Evolutionary conservation across 768 basidiomycete genomes (phyloP), one percentile per base, ranked within the genome.

Genomic region (Ephemerocybe angulata): DNA sequence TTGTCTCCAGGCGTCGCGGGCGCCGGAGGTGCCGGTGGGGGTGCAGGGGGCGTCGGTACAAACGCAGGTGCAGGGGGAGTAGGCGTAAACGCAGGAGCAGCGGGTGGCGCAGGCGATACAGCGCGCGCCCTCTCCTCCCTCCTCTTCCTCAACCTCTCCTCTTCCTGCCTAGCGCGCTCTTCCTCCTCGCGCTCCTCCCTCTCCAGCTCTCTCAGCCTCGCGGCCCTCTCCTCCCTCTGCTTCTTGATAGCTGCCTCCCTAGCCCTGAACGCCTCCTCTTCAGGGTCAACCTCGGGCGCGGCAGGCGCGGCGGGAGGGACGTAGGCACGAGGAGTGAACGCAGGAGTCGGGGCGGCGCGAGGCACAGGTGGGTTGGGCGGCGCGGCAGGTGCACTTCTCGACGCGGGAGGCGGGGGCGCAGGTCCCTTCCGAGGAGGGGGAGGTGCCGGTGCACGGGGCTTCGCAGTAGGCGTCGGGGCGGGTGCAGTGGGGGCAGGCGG

Each of bases 201-300:
- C 33, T 93, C 89, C 19, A 92, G 75, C 60, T 83, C 79, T 48
- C 87, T 83, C 19, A 94, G 70, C 47, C 86, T 76, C 43, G 79
- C 87, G 17, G 77, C 78, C 1, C 90, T 81, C n/a, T 80, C 91
- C 60, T 87, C 87, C 3, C 83, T 81, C 57, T 85, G 85, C 66
- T 86, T 88, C 48, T 77, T 76, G n/a, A 93, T 63, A 2, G 79
- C 81, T 56, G 81, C 88, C 66, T 93, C 88, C 12, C 87, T 81
- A 12, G 77, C 82, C 52, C 78, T 79, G 10, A 97, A 65, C 15
- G 72, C 77, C 41, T 79, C 83, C 57, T 97, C 95, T 66, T 93
- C 92, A 0, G 84, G 84, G 60, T 96, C 93, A 41, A 86, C 77
- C 54, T 78, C 72, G 2, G 79, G 80, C 21, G 55, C 73, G 4